A percentile compares a stretch with the other conserved stretches of the same genome.
Conservation (phyloP, 768 basidiomycete species). For the Phanerochaete sordida region DNA sequence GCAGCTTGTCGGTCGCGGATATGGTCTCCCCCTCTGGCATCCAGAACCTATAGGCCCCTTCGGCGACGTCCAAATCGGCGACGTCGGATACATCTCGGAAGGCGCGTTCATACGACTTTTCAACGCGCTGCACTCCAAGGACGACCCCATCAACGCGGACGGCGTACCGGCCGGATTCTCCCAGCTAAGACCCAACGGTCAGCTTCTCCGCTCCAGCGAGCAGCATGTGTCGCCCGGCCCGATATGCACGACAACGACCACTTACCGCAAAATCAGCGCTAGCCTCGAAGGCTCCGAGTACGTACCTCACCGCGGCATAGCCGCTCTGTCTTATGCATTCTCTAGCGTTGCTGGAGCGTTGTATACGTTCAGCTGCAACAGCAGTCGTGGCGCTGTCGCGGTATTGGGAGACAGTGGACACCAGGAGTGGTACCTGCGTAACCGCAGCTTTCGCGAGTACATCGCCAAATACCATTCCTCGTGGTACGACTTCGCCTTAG, state of each 20-base stretch:
- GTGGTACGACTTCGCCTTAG: neutral
- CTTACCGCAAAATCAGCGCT: neutral
- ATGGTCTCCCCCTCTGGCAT: conserved; percentile 13
- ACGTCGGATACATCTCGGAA: conserved; percentile 10
- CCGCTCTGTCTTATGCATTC: too few species aligned
- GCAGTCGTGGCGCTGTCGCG: neutral
- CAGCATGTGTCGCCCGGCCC: neutral
- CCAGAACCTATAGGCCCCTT: conserved; percentile 1
- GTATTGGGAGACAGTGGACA: neutral
- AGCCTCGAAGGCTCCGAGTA: neutral
- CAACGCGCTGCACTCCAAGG: neutral
- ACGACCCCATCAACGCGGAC: neutral
- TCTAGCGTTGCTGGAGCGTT: neutral
- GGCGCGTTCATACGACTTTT: conserved; percentile 12
- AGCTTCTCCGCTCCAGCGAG: neutral
- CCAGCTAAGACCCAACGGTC: neutral
- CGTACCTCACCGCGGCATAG: too few species aligned
- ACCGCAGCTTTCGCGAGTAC: neutral
- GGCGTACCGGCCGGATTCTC: neutral
- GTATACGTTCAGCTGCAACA: neutral
- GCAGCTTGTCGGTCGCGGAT: conserved; percentile 2
- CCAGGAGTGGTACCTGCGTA: neutral
- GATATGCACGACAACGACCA: neutral
- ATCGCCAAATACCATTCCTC: neutral
- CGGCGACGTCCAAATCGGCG: conserved; percentile 14